Conservation (phyloP, 2,329 filamentous ascomycete species). For the Fusarium sp. region DNA sequence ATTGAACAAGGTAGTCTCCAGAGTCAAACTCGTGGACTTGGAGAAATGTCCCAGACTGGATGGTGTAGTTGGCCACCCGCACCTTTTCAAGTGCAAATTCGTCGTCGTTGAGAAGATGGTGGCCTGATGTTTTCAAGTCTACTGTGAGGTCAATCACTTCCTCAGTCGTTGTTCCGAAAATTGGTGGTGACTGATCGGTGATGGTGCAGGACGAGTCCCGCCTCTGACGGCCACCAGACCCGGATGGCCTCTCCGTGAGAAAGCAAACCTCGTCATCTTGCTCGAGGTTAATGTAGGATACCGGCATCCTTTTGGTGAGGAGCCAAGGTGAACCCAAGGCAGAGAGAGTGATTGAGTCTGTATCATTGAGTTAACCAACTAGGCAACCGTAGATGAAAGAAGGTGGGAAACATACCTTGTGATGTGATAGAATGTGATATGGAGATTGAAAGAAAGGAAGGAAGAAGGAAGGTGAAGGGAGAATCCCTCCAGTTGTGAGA, state of each 20-base stretch:
- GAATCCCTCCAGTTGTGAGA: not conserved
- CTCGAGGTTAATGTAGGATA: constrained; percentile 8
- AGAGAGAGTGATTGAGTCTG: constrained; percentile 1
- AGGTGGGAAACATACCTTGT: not conserved
- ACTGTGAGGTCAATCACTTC: constrained; percentile 50
- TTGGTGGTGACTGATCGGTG: not conserved
- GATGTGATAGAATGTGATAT: not conserved
- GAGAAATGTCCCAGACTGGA: constrained; percentile 43
- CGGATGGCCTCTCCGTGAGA: constrained; percentile 21
- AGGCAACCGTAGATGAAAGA: not conserved
- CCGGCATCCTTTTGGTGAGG: constrained; percentile 10
- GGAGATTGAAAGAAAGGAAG: not conserved
- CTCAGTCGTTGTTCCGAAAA: not conserved
- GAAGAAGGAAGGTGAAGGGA: not conserved
- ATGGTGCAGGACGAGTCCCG: constrained; percentile 41
- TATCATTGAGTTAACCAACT: constrained; percentile 1
- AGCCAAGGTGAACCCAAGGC: constrained; percentile 1
- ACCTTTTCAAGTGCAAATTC: constrained; percentile 39
- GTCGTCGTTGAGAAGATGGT: constrained; percentile 25
- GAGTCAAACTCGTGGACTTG: constrained; percentile 39
- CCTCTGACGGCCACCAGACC: not conserved
- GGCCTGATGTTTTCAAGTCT: constrained; percentile 25
- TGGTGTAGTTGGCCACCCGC: constrained; percentile 2
- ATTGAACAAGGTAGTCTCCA: constrained; percentile 44
- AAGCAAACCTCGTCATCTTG: constrained; percentile 22